Conservation (phyloP, 371 early-diverging fungal genomes). For the Dichotomocladium elegans region DNA sequence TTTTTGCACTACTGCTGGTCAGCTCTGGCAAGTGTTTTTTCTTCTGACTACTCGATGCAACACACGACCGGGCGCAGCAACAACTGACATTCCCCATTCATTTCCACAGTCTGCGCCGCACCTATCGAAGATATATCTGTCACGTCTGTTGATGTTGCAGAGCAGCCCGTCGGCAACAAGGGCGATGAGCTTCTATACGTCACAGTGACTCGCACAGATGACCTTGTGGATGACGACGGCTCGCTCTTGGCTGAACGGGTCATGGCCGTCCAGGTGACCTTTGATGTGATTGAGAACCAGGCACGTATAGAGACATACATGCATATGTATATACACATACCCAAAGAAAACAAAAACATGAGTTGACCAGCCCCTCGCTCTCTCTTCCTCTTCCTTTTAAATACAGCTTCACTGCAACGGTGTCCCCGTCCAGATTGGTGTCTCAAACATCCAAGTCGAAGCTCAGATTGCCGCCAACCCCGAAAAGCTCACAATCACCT, state of each 20-base stretch:
- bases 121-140: constrained; percentile 45
- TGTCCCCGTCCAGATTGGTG: constrained; percentile 53
- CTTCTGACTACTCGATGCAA: too few relatives aligned
- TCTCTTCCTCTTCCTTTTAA: background rate
- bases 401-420: constrained; percentile 56
- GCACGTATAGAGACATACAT: constrained; percentile 15
- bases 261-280: constrained; percentile 63
- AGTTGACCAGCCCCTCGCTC: background rate
- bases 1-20: background rate
- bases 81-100: background rate
- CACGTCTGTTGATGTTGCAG: constrained; percentile 41
- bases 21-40: background rate
- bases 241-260: constrained; percentile 62
- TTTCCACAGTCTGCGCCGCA: constrained; percentile 21
- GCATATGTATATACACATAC: background rate
- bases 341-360: background rate
- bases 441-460: constrained; percentile 56
- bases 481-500: constrained; percentile 38
- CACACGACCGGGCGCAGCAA: background rate
- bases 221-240: constrained; percentile 64
- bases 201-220: constrained; percentile 68
- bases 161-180: constrained; percentile 20
- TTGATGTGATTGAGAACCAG: constrained; percentile 62
- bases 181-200: constrained; percentile 49
- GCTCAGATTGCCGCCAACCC: constrained; percentile 53